phyloP scores from a whole-genome alignment of 2,329 filamentous ascomycete species.

The Arachnopeziza araneosa region DNA sequence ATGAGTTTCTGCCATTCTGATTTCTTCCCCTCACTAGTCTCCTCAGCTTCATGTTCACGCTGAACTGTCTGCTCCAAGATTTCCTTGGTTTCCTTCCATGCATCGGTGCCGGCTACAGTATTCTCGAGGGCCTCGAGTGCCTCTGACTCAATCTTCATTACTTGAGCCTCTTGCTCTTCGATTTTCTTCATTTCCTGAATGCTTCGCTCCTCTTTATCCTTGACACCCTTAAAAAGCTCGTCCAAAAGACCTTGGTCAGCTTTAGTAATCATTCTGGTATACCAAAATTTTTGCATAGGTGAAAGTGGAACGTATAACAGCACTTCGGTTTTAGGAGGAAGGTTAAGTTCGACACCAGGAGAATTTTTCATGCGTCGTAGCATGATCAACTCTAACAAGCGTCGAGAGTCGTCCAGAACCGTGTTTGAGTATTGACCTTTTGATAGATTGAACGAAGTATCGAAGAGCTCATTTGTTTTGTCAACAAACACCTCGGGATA shows the following conservation, averaged over 20 bases:
- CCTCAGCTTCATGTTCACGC: conserved; percentile 20
- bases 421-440: conserved; percentile 46
- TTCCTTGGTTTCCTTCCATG: conserved; percentile 42
- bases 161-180: conserved; percentile 30
- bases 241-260: conserved; percentile 45
- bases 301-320: conserved; percentile 52
- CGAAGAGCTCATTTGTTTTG: conserved; percentile 46
- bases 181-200: conserved; percentile 31
- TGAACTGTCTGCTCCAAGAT: conserved; percentile 39
- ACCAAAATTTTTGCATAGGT: conserved; percentile 53
- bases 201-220: conserved; percentile 37
- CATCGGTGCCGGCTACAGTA: conserved; percentile 28
- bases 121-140: conserved; percentile 32
- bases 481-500: conserved; percentile 51
- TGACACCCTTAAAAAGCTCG: conserved; percentile 45
- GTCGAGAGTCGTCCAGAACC: conserved; percentile 47
- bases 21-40: conserved; percentile 25
- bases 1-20: conserved; percentile 58
- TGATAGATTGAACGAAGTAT: conserved; percentile 49
- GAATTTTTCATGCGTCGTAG: conserved; percentile 52
- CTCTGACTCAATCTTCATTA: conserved; percentile 26
- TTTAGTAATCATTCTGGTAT: conserved; percentile 50
- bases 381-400: conserved; percentile 52
- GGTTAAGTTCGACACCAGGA: conserved; percentile 45
- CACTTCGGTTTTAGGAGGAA: conserved; percentile 52